phyloP scores from a whole-genome alignment of 1,284 basidiomycete species.

The Sphaerobolus stellatus region DNA sequence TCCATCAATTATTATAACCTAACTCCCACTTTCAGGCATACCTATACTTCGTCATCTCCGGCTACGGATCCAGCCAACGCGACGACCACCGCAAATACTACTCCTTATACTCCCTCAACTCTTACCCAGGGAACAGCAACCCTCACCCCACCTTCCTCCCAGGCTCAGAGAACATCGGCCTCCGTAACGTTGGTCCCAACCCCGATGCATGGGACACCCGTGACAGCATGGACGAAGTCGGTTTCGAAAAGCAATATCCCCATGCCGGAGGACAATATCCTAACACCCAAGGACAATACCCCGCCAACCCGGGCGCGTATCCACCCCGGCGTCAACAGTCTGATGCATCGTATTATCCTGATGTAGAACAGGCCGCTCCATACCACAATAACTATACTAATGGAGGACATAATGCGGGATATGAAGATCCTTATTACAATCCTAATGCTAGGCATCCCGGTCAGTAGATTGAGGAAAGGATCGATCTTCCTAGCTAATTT shows the following conservation, averaged over 20 bases:
- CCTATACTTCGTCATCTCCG: slow-evolving; percentile 65
- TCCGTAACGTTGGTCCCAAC: slow-evolving; percentile 6
- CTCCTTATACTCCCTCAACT: slow-evolving; percentile 55
- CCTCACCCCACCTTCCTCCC: slow-evolving; percentile 1
- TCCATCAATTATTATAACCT: slow-evolving; percentile 11
- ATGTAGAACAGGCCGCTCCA: slow-evolving; percentile 6
- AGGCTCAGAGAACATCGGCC: slow-evolving; percentile 4
- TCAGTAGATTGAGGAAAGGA: slow-evolving; percentile 33
- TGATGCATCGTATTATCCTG: slow-evolving; percentile 13
- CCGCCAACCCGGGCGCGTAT: not conserved
- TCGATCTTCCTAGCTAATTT: not conserved
- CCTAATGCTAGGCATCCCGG: slow-evolving; percentile 49
- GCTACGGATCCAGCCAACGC: slow-evolving; percentile 74
- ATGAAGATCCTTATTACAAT: slow-evolving; percentile 34
- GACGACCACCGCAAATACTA: slow-evolving; percentile 81
- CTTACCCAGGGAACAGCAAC: slow-evolving; percentile 29
- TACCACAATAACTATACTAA: slow-evolving; percentile 7
- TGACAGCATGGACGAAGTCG: slow-evolving; percentile 16
- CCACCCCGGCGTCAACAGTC: not conserved
- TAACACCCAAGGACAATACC: too few relatives aligned
- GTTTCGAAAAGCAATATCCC: slow-evolving; percentile 15
- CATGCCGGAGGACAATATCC: too few relatives aligned
- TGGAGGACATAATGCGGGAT: too few relatives aligned
- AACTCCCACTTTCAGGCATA: slow-evolving; percentile 51
- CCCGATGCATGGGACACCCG: slow-evolving; percentile 19